Base-by-base conservation (phyloP, 2,329 filamentous ascomycete species). In the Penicillium freii region DNA sequence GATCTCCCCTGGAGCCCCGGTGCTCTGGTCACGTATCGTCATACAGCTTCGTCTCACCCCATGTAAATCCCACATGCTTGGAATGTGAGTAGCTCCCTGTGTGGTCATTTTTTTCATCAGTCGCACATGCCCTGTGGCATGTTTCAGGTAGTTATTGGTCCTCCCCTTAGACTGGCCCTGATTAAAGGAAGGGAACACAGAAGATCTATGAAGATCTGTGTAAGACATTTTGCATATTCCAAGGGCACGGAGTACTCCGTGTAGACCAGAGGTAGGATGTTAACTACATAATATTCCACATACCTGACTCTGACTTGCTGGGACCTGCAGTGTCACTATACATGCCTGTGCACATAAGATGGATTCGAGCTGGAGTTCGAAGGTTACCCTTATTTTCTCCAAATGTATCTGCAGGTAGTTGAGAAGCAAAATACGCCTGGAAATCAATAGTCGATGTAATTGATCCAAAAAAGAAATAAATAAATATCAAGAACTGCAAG, bases 401-500 rank as follows among this genome's bases (percentile, higher is more conserved):
- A 43, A 10, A 25, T 9, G 5, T 15, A 46, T 33, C 61, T 65
- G 64, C 62, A 66, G 62, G 64, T 62, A 65, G 59, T 63, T 31
- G 27, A 17, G 21, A 34, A 25, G 2, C 9, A 6, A 44, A n/a
- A 27, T n/a, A 27, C 42, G 42, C 15, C 11, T 43, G 1, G 9
- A 44, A 38, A 23, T 59, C 57, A 60, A 64, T 64, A 63, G 39
- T 52, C 50, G 11, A 39, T 25, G 21, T 34, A 36, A 51, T 33
- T 34, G 29, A 36, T 50, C n/a, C 15, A 44, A 44, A 42, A 34
- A 43, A 38, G 39, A 54, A 53, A 51, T 1, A 23, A 44, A 54
- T 56, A 53, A 31, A 34, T 34, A 15, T 45, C 54, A 61, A 54
- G 51, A 43, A 29, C 34, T 40, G 33, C 42, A 51, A 42, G 51